These are phyloP conservation scores for Nelumbo lutea DNA, from an alignment of 164 flowering plant genomes.

Conservation along the genomic window DNA sequence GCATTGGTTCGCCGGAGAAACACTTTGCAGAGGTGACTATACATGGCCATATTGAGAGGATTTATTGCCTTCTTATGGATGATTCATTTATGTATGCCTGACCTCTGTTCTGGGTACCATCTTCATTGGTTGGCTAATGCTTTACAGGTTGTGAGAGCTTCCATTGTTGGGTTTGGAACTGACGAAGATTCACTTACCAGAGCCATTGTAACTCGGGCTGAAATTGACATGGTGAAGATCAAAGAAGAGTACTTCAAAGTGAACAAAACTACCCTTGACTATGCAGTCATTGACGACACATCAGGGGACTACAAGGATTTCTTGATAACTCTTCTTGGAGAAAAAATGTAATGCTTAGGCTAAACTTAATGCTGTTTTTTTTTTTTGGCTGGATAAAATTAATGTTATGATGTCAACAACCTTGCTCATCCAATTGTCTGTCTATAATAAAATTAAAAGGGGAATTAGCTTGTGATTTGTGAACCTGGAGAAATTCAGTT, in stretches of 20 bases:
- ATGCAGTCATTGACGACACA: slow-evolving; percentile 61
- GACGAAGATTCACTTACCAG: slow-evolving; percentile 70
- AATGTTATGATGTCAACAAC: too few relatives aligned
- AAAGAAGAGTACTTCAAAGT: slow-evolving; percentile 38
- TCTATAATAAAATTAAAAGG: too few relatives aligned
- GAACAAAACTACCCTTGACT: slow-evolving; percentile 46
- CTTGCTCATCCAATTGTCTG: too few relatives aligned
- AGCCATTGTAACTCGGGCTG: slow-evolving; percentile 70
- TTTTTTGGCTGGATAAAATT: too few relatives aligned
- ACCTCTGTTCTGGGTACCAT: not conserved
- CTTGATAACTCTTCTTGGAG: slow-evolving; percentile 74
- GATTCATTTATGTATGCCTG: too few relatives aligned
- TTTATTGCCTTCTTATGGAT: too few relatives aligned
- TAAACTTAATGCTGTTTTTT: too few relatives aligned
- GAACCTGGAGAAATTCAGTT: too few relatives aligned
- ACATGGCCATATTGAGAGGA: not conserved
- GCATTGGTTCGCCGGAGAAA: slow-evolving; percentile 64
- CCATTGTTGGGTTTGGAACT: slow-evolving; percentile 65
- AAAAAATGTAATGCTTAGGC: slow-evolving; percentile 19
- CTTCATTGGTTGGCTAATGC: not conserved
- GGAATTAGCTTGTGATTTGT: too few relatives aligned
- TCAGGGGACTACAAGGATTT: slow-evolving; percentile 71
- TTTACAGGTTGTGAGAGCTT: slow-evolving; percentile 45
- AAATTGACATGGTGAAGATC: slow-evolving; percentile 57
- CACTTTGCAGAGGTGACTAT: slow-evolving; percentile 68